Evolutionary conservation across 2,329 filamentous ascomycete genomes (phyloP).

Genomic region (Fusarium dlaminii): DNA sequence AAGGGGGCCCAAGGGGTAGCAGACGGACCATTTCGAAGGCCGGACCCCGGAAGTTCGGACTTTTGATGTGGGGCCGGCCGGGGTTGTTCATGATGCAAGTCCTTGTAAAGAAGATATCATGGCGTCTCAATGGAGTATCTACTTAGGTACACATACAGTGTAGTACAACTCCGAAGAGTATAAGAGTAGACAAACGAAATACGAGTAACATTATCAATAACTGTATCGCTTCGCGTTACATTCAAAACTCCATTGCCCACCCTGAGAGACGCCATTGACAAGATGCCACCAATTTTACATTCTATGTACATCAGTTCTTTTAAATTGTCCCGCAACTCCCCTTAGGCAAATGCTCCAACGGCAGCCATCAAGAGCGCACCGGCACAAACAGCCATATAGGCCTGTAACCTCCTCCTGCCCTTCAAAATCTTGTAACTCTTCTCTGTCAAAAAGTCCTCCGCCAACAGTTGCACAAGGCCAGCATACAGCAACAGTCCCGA

Average conservation of each 20-base stretch:
- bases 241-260: constrained; percentile 3
- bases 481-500: constrained; percentile 84
- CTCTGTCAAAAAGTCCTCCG: constrained; percentile 83
- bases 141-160: background rate
- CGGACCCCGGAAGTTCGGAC: constrained; percentile 27
- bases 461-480: constrained; percentile 82
- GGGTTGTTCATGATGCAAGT: constrained; percentile 1
- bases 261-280: constrained; percentile 18
- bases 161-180: background rate
- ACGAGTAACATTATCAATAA: background rate
- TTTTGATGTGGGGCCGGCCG: constrained; percentile 27
- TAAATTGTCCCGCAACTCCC: background rate
- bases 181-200: background rate
- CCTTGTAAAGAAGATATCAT: background rate
- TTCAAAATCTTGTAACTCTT: constrained; percentile 75
- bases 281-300: constrained; percentile 7
- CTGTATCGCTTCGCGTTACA: background rate
- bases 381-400: constrained; percentile 69
- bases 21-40: constrained; percentile 24
- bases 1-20: background rate
- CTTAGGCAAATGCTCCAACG: constrained; percentile 77
- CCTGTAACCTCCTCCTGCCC: constrained; percentile 68
- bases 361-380: constrained; percentile 76
- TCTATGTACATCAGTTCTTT: constrained; percentile 28
- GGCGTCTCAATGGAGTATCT: background rate